A percentile compares a stretch with the other conserved stretches of the same genome.
phyloP scores from a whole-genome alignment of 306 rosid genomes.

The Begonia peltatifolia region DNA sequence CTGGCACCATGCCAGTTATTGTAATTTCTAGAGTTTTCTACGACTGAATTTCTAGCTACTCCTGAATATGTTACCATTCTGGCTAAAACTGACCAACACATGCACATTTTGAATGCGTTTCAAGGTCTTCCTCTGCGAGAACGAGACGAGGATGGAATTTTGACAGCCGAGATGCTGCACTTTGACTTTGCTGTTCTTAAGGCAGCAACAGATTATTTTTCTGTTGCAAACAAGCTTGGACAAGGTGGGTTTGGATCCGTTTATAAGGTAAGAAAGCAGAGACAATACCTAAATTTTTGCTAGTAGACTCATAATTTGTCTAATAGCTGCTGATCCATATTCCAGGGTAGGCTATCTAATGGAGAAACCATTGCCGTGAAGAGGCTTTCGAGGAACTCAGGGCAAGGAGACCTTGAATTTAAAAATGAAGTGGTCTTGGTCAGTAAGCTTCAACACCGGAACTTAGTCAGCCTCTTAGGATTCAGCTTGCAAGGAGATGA shows the following conservation, averaged over 20 bases:
- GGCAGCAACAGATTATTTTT: conserved; percentile 41
- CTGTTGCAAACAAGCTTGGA: conserved; percentile 46
- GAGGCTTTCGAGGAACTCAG: conserved; percentile 40
- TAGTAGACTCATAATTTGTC: too few species aligned
- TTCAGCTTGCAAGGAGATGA: conserved; percentile 42
- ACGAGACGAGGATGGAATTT: conserved; percentile 2
- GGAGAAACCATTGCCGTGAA: conserved; percentile 51
- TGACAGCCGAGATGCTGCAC: not conserved
- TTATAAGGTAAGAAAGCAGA: conserved; percentile 29
- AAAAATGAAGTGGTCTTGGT: conserved; percentile 43
- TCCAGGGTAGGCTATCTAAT: conserved; percentile 41
- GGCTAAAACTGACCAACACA: too few species aligned
- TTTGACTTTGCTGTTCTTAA: conserved; percentile 14
- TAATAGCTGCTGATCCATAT: not conserved
- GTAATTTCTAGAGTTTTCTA: not conserved
- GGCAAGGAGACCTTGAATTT: conserved; percentile 56
- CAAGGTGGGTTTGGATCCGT: conserved; percentile 78
- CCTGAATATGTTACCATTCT: too few species aligned
- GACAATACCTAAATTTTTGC: not conserved
- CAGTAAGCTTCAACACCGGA: conserved; percentile 52
- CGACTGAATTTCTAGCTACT: too few species aligned
- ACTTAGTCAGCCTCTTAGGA: conserved; percentile 51
- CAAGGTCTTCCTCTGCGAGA: too few species aligned
- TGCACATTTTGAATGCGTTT: too few species aligned
- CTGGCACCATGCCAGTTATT: not conserved